Evolutionary conservation across 2,329 filamentous ascomycete genomes (phyloP), one percentile per base, ranked within the genome.

Genomic region (Colletotrichum spinosum): DNA sequence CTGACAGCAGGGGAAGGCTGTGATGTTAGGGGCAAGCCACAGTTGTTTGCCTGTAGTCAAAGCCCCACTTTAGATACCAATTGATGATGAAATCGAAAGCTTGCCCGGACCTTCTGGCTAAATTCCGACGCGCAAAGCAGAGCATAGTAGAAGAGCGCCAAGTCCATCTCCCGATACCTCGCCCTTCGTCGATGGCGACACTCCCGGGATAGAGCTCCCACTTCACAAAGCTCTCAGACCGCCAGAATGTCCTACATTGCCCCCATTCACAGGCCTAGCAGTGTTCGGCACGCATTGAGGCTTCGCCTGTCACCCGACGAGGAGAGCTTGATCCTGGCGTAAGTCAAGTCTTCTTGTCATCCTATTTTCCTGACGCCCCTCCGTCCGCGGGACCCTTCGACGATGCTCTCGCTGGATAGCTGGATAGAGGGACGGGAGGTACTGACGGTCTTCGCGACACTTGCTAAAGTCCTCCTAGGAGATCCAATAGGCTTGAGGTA

Each of bases 261-360:
- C 67, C 94, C 96, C 44, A 96, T 99, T 62, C 96, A 99, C 78
- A 87, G 90, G 72, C 92, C 96, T 33, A 97, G 93, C 77, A 97
- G 93, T 81, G 90, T 97, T 69, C 90, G 94, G 60, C 92, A 97
- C 86, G 95, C 94, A 12, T 78, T 98, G 70, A 92, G 91, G 74
- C 85, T 95, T 67, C 89, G 88, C 72, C 82, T 97, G 55, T 86
- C 87, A 48, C 81, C 88, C 5, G 88, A 92, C 55, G 88, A 94
- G 67, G 92, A 67, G 12, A 67, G 64, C 72, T 83, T 99, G 68
- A 88, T 97, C 57, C 84, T 97, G 73, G 93, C 94, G 94, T 97
- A 86, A 80, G 93, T 69, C 46, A 42, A 17, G 38, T 33, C 50
- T 25, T 25, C 25, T 25, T 11, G 49, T 42, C n/a, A 55, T 37